phyloP scores from a whole-genome alignment of 1,284 basidiomycete species.

The Ustilago crameri region DNA sequence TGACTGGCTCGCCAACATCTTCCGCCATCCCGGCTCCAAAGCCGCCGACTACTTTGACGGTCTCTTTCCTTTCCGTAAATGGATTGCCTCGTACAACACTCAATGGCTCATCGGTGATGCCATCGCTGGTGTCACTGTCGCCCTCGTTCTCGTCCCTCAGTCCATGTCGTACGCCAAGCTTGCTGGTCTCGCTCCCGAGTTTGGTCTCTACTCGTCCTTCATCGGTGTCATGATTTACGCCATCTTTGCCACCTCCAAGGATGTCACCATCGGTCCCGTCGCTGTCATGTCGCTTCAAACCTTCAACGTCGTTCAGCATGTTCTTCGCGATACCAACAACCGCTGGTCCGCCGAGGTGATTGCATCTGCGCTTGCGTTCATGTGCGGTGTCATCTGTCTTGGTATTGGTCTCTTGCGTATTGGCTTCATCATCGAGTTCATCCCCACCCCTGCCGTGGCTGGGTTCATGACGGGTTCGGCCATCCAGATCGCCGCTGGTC shows the following conservation, averaged over 20 bases:
- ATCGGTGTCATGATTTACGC: constrained; percentile 82
- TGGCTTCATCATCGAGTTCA: constrained; percentile 96
- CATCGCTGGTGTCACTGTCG: constrained; percentile 69
- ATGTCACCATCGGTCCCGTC: constrained; percentile 68
- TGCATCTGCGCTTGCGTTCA: constrained; percentile 84
- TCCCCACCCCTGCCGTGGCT: constrained; percentile 87
- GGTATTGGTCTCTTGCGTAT: constrained; percentile 89
- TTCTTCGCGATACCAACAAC: constrained; percentile 21
- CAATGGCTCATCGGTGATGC: constrained; percentile 68
- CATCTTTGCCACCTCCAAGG: constrained; percentile 68
- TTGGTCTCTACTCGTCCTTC: constrained; percentile 95
- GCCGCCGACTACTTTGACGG: constrained; percentile 56
- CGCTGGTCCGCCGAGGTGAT: constrained; percentile 74
- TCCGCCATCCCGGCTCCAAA: constrained; percentile 43
- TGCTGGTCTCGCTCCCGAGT: constrained; percentile 84
- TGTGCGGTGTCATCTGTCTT: constrained; percentile 92
- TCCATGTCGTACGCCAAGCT: constrained; percentile 76
- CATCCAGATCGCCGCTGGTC: constrained; percentile 64
- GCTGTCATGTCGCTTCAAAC: constrained; percentile 96
- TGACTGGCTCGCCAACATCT: constrained; percentile 57
- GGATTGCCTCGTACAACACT: constrained; percentile 68
- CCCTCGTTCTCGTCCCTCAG: constrained; percentile 67
- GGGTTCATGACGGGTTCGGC: constrained; percentile 76
- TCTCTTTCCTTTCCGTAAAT: constrained; percentile 67
- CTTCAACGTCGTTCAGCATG: constrained; percentile 72